Base-by-base conservation (phyloP, 2,329 filamentous ascomycete species). In the Apiospora malaysiana region DNA sequence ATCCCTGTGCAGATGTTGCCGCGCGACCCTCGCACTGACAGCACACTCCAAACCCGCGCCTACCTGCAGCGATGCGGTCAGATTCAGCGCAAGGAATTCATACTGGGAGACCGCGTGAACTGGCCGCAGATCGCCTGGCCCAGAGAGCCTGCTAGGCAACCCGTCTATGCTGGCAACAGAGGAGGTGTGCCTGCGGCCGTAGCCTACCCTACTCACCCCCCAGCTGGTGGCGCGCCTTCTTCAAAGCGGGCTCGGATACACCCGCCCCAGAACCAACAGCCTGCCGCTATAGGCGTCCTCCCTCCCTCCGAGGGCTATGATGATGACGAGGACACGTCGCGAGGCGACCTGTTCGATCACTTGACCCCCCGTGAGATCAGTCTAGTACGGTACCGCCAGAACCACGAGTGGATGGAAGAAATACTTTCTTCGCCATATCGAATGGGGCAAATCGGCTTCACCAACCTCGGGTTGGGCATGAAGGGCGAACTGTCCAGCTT, bases 341-440 rank as follows among this genome's bases (percentile, higher is more conserved):
- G 93, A 25, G 94, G 94, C 40, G 96, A 99, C 80, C 88, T 95
- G 79, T 94, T 99, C 77, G 96, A 99, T 79, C 90, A 94, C 73
- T 85, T 98, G 73, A 95, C 94, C 0, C 95, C 95, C 3, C 89
- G 95, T 59, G 96, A 99, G 74, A 92, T 99, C 72, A 97, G 94
- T 76, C 86, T 94, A 72, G 90, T 91, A 74, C 90, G 96, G 70
- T 99, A 98, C 81, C 92, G 92, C 79, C 94, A 98, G 79, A 97
- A 99, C 77, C 95, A 99, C 77, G 94, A 97, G 80, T 98, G 95
- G 96, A 97, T 99, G 94, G 96, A 98, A 78, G 95, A 99, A 82
- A 91, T 99, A 40, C 89, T 98, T 69, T 94, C 93, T 0, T 98
- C 95, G 1, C 94, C 95, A 0, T 98, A 97, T 79, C 88, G 92